Percentiles rank a stretch among this genome's conserved stretches.
Conservation (phyloP, 345 rosid genomes). For the Capsella bursapastoris region DNA sequence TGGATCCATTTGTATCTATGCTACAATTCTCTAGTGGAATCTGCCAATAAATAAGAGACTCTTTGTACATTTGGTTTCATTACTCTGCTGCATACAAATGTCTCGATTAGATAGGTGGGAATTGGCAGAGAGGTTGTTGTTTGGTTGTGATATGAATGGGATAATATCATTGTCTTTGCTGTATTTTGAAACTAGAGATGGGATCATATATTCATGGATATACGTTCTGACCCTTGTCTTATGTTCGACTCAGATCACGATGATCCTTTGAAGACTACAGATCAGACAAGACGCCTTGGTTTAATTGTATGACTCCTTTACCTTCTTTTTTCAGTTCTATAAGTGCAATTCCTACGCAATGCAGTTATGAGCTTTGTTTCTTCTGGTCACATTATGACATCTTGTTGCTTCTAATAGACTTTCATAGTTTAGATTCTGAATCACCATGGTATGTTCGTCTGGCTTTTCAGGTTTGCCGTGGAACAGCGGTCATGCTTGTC, state of each 20-base stretch:
- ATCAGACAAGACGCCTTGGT: slow-evolving; percentile 93
- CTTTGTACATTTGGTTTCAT: background rate
- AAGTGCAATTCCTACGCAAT: background rate
- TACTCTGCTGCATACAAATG: slow-evolving; percentile 4
- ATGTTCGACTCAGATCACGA: slow-evolving; percentile 66
- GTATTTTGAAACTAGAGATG: background rate
- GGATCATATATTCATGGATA: no score
- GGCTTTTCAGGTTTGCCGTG: slow-evolving; percentile 78
- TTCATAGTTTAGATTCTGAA: slow-evolving; percentile 3
- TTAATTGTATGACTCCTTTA: slow-evolving; percentile 61
- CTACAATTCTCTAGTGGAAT: slow-evolving; percentile 10
- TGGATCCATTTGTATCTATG: slow-evolving; percentile 6
- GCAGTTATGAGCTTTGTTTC: background rate
- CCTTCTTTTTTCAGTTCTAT: background rate
- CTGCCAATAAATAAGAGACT: background rate
- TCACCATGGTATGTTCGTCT: slow-evolving; percentile 2
- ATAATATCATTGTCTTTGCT: background rate
- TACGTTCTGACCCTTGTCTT: background rate
- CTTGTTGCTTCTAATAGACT: background rate
- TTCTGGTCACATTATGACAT: background rate
- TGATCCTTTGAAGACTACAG: slow-evolving; percentile 95
- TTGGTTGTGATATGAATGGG: background rate
- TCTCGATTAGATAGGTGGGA: background rate
- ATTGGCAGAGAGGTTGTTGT: background rate
- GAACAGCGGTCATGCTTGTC: slow-evolving; percentile 98